Percentiles rank a stretch among this genome's conserved stretches.
These are phyloP conservation scores for Alternaria hordeiaustralica DNA, from an alignment of 2,329 filamentous ascomycete genomes.

Conservation along the genomic window DNA sequence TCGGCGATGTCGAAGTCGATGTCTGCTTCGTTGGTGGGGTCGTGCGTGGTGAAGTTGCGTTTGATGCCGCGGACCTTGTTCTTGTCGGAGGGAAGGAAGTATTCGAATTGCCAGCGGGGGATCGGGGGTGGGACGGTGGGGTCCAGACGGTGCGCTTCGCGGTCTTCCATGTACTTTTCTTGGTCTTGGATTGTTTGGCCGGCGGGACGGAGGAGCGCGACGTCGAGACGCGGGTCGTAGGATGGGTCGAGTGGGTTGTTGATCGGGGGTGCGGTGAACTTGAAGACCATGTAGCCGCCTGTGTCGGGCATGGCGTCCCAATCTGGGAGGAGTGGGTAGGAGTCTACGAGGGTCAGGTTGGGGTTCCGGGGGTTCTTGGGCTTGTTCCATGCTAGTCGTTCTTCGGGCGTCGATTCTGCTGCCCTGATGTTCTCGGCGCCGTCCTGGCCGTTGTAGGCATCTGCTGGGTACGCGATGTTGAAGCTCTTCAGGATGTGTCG, in stretches of 20 bases:
- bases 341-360: constrained; percentile 63
- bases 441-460: constrained; percentile 73
- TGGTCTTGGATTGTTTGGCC: constrained; percentile 60
- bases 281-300: constrained; percentile 65
- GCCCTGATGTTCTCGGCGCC: constrained; percentile 60
- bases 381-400: constrained; percentile 64
- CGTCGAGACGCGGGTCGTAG: constrained; percentile 66
- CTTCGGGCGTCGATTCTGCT: constrained; percentile 60
- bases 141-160: constrained; percentile 51
- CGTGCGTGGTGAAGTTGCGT: constrained; percentile 61
- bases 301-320: constrained; percentile 65
- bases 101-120: constrained; percentile 65
- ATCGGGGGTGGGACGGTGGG: constrained; percentile 59
- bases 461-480: constrained; percentile 67
- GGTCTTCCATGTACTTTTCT: constrained; percentile 57
- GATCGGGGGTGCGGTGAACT: constrained; percentile 67
- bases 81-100: constrained; percentile 61
- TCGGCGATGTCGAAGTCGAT: constrained; percentile 42
- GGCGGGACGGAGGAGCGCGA: constrained; percentile 62
- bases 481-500: constrained; percentile 68
- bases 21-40: constrained; percentile 57
- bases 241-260: constrained; percentile 52
- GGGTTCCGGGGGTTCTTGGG: constrained; percentile 66
- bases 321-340: constrained; percentile 67
- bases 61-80: constrained; percentile 59